Evolutionary conservation across 2,329 filamentous ascomycete genomes (phyloP), one percentile per base, ranked within the genome.

Genomic region (Alternaria brassicae): DNA sequence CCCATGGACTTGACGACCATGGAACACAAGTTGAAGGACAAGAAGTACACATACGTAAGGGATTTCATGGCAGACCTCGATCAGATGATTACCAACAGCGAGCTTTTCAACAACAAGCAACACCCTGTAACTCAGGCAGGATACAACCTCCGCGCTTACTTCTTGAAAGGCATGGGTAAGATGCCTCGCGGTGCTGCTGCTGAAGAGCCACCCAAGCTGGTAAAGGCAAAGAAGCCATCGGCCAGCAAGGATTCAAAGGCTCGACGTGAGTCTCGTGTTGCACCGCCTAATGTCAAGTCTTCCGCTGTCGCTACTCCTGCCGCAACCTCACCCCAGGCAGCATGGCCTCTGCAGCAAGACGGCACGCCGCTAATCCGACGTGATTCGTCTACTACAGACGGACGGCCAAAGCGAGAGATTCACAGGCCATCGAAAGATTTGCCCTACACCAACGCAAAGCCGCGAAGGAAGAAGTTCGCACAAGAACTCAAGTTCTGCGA

Each of bases 401-500:
- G 89, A 56, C 88, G 95, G 51, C 93, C 94, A 10, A 97, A 97
- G 83, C 90, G 95, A 53, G 92, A 94, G 13, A 97, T 98, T 55
- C 92, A 97, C 70, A 91, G 93, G 8, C 93, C 95, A 0, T 88
- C 89, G 62, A 93, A 94, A 67, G 95, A 98, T 73, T 84, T 97
- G n/a, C 90, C 93, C 7, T 98, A 97, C 75, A 86, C 89, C 17
- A 85, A 86, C 17, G 89, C 90, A 63, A 92, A 93, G 74, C 91
- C 92, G 10, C 96, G 96, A 82, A 93, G 89, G 80, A 91, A 97
- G 87, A 95, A 94, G 81, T 88, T 91, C 63, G 89, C 93, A 66
- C 88, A 91, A 39, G 94, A 98, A 78, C 83, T 98, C 55, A 92
- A 91, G 67, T 99, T 98, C 78, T 94, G 92, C 73, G 90, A 96